These are phyloP conservation scores for Solanum pimpinellifolium DNA, from an alignment of 257 asterid genomes.

Conservation along the genomic window DNA sequence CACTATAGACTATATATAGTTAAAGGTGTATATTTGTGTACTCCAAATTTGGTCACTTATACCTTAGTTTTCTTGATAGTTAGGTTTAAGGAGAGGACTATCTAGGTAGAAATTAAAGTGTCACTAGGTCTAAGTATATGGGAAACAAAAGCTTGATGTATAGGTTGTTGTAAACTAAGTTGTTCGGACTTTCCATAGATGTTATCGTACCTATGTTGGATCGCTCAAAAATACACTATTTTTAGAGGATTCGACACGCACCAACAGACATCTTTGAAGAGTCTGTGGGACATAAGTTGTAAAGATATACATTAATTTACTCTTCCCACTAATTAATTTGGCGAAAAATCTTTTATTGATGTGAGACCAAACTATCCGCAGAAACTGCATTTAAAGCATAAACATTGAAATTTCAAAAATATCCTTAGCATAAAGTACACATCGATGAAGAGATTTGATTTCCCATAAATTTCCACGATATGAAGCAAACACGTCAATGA, in stretches of 20 bases:
- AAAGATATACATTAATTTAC: not conserved
- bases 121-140: not conserved
- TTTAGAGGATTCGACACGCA: no score
- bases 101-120: not conserved
- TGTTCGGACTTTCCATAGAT: no score
- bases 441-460: not conserved
- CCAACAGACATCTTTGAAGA: no score
- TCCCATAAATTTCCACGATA: rapidly evolving
- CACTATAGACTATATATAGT: not conserved
- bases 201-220: no score
- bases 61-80: not conserved
- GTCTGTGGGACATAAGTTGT: no score
- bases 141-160: not conserved
- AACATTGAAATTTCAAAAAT: not conserved
- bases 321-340: not conserved
- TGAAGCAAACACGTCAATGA: not conserved
- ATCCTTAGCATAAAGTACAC: not conserved
- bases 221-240: no score
- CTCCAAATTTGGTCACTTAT: not conserved
- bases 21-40: not conserved
- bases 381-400: not conserved
- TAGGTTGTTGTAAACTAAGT: not conserved
- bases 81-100: not conserved
- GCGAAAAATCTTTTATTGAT: not conserved
- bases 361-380: not conserved